Evolutionary conservation across 2,329 filamentous ascomycete species (phyloP).

Genomic region (Metarhizium rileyi): DNA sequence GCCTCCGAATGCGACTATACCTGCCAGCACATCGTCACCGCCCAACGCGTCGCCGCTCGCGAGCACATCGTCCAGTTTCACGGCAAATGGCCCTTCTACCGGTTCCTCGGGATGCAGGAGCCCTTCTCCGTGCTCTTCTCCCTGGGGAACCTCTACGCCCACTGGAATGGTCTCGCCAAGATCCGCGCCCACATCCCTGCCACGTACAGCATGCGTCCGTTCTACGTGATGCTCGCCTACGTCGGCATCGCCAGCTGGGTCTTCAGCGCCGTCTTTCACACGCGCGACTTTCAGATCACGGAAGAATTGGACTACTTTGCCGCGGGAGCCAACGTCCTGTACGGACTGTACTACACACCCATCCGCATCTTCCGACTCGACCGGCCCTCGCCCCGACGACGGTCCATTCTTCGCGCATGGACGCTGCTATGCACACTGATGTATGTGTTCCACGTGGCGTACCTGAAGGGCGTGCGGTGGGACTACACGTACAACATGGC

Average conservation of each 20-base stretch:
- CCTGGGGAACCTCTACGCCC: slow-evolving; percentile 80
- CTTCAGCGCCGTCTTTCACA: slow-evolving; percentile 88
- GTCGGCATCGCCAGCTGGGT: slow-evolving; percentile 77
- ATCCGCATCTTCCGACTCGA: slow-evolving; percentile 81
- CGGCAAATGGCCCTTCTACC: slow-evolving; percentile 96
- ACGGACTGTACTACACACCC: slow-evolving; percentile 78
- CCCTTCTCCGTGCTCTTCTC: slow-evolving; percentile 91
- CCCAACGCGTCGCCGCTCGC: slow-evolving; percentile 54
- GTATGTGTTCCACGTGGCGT: slow-evolving; percentile 70
- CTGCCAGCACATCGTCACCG: slow-evolving; percentile 88
- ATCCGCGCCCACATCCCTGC: slow-evolving; percentile 61
- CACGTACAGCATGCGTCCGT: slow-evolving; percentile 66
- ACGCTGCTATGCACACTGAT: slow-evolving; percentile 59
- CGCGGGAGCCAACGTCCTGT: slow-evolving; percentile 81
- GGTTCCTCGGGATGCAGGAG: slow-evolving; percentile 88
- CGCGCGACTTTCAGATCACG: slow-evolving; percentile 72
- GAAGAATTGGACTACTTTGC: slow-evolving; percentile 97
- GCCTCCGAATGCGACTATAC: slow-evolving; percentile 93
- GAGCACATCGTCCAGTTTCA: slow-evolving; percentile 82
- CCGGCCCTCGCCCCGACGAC: slow-evolving; percentile 31
- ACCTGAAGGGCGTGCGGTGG: slow-evolving; percentile 79
- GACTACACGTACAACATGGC: slow-evolving; percentile 98
- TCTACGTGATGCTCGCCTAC: slow-evolving; percentile 72
- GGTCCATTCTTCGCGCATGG: slow-evolving; percentile 59
- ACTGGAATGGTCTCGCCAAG: slow-evolving; percentile 65